A percentile compares a stretch with the other conserved stretches of the same genome.
Conservation (phyloP, 345 rosid genomes). For the Gossypium herbaceum region DNA sequence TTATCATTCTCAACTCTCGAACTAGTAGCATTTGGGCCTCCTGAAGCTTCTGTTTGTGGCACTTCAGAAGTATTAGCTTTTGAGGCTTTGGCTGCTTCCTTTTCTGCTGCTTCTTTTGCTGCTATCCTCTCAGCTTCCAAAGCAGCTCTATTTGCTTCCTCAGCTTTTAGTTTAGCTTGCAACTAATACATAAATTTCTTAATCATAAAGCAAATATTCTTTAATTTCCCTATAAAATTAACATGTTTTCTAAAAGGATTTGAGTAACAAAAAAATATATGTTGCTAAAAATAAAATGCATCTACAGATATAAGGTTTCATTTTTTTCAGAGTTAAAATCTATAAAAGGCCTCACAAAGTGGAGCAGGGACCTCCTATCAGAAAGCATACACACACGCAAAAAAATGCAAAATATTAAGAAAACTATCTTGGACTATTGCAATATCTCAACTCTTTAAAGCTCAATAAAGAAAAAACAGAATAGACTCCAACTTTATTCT, state of each 20-base stretch:
- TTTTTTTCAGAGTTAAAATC: background rate
- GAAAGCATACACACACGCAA: background rate
- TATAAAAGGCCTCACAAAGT: background rate
- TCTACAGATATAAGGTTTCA: background rate
- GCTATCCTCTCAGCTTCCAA: slow-evolving; percentile 67
- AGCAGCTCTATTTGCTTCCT: slow-evolving; percentile 64
- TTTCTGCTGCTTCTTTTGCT: slow-evolving; percentile 59
- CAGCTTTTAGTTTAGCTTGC: slow-evolving; percentile 66
- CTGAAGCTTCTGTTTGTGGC: slow-evolving; percentile 27
- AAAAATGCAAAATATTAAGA: background rate
- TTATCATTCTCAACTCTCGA: slow-evolving; percentile 29
- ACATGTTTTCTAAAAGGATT: background rate
- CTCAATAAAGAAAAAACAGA: background rate
- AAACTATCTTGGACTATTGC: background rate
- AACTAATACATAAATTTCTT: slow-evolving; percentile 18
- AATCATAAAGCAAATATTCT: background rate
- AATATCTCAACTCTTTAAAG: background rate
- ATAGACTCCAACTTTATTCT: background rate
- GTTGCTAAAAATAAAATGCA: background rate
- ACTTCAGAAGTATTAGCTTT: slow-evolving; percentile 28
- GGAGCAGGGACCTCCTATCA: background rate
- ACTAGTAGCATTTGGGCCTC: slow-evolving; percentile 15
- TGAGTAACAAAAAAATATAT: background rate
- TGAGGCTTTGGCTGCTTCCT: slow-evolving; percentile 42
- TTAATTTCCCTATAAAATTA: background rate